Conservation (phyloP, 768 basidiomycete species). For the Trametes punicea region DNA sequence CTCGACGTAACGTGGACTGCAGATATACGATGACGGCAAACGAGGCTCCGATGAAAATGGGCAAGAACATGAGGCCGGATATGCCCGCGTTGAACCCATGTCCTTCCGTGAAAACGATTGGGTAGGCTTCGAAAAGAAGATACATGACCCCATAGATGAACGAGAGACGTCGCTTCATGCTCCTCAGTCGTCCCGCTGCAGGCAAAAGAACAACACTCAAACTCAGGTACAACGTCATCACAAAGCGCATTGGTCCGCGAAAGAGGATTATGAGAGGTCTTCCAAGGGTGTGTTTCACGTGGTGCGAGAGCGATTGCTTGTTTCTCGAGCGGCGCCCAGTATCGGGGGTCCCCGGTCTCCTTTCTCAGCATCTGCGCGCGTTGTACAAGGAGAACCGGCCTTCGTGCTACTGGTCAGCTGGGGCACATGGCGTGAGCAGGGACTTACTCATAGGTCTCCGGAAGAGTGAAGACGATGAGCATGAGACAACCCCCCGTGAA, state of each 20-base stretch:
- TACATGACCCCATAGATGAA: constrained; percentile 66
- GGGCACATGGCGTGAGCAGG: too few species aligned
- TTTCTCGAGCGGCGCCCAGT: constrained; percentile 50
- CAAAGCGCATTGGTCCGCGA: constrained; percentile 66
- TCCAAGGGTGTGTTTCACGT: constrained; percentile 45
- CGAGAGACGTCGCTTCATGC: constrained; percentile 27
- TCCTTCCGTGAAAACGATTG: constrained; percentile 54
- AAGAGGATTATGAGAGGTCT: constrained; percentile 63
- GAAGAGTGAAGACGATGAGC: constrained; percentile 52
- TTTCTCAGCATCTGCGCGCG: constrained; percentile 49
- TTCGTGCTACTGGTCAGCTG: constrained; percentile 16
- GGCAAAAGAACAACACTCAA: constrained; percentile 31
- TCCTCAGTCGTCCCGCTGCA: not conserved
- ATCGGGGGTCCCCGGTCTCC: constrained; percentile 49
- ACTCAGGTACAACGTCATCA: constrained; percentile 58
- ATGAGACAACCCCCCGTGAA: constrained; percentile 53
- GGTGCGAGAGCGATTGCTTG: constrained; percentile 38
- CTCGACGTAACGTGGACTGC: constrained; percentile 49
- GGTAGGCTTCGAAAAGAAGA: constrained; percentile 61
- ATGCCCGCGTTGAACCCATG: constrained; percentile 53
- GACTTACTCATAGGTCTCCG: constrained; percentile 55
- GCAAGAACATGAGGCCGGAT: constrained; percentile 58
- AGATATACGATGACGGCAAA: constrained; percentile 35
- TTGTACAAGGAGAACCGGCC: constrained; percentile 53
- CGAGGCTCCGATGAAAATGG: constrained; percentile 52